phyloP scores from a whole-genome alignment of 2,329 filamentous ascomycete genomes.

The Aspergillus latus region DNA sequence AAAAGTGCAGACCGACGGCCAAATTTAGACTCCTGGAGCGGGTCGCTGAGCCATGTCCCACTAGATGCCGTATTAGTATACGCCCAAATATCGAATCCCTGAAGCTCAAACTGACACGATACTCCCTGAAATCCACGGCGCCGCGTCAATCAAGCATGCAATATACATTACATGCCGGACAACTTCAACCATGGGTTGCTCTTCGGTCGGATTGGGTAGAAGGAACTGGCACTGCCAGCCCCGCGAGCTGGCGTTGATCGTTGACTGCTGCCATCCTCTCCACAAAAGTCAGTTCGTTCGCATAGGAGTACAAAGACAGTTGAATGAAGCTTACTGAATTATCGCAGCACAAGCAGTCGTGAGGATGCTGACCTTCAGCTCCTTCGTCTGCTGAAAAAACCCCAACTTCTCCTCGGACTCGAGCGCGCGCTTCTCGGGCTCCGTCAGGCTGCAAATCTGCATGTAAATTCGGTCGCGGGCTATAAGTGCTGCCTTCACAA shows the following conservation, averaged over 20 bases:
- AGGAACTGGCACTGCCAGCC: background rate
- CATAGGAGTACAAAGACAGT: background rate
- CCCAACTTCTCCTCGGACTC: no score
- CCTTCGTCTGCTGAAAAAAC: slow-evolving; percentile 18
- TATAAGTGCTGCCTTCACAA: no score
- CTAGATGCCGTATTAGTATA: background rate
- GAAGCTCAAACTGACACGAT: slow-evolving; percentile 13
- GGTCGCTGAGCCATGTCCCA: slow-evolving; percentile 25
- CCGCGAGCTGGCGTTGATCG: slow-evolving; percentile 20
- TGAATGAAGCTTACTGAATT: slow-evolving; percentile 20
- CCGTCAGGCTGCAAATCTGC: no score
- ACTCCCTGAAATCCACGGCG: slow-evolving; percentile 22
- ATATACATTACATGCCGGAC: background rate
- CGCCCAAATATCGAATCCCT: background rate
- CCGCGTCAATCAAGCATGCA: slow-evolving; percentile 15
- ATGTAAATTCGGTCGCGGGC: no score
- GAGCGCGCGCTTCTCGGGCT: no score
- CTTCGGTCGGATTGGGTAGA: no score
- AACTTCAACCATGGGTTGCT: no score
- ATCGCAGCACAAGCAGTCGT: slow-evolving; percentile 26
- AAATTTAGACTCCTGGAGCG: slow-evolving; percentile 19
- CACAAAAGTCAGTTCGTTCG: background rate
- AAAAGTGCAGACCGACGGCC: slow-evolving; percentile 41
- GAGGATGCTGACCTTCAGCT: slow-evolving; percentile 23
- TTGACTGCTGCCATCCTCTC: slow-evolving; percentile 27